Conservation (phyloP, 1,284 basidiomycete species). For the Tilletiopsis washingtonensis region DNA sequence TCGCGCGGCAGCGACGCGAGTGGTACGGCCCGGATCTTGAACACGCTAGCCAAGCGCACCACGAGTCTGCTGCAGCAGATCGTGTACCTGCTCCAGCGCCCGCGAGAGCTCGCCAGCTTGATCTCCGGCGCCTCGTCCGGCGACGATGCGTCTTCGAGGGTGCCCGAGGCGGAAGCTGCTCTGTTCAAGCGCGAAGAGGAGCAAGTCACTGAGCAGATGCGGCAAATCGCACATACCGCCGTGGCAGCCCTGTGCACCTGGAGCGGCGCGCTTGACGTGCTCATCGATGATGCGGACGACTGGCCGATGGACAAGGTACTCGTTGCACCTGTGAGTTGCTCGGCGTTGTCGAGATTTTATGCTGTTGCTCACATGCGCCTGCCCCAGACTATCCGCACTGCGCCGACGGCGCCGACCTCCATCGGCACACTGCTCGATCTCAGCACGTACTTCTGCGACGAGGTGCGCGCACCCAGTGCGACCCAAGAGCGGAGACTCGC, state of each 20-base stretch:
- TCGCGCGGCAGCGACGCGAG: neutral
- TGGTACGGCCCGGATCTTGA: constrained; percentile 46
- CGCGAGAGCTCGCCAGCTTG: constrained; percentile 70
- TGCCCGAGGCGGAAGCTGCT: constrained; percentile 23
- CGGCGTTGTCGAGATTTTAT: constrained; percentile 3
- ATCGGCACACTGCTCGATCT: constrained; percentile 41
- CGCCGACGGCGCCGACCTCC: constrained; percentile 25
- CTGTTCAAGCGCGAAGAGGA: constrained; percentile 54
- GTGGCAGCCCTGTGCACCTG: constrained; percentile 63
- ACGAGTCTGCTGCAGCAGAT: constrained; percentile 73
- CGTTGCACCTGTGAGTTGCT: constrained; percentile 62
- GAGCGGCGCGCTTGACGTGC: constrained; percentile 62
- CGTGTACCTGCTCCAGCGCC: constrained; percentile 82
- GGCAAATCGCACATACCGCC: neutral
- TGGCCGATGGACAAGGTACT: constrained; percentile 64
- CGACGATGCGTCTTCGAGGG: constrained; percentile 53
- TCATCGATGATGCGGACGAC: constrained; percentile 61
- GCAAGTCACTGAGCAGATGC: constrained; percentile 50
- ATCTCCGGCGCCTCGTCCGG: constrained; percentile 70
- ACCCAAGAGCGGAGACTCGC: neutral
- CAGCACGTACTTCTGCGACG: constrained; percentile 21
- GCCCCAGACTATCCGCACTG: constrained; percentile 25
- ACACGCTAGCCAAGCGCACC: constrained; percentile 60
- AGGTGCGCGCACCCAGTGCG: constrained; percentile 12
- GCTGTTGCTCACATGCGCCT: neutral